Evolutionary conservation across 495 filamentous ascomycete species (phyloP).

Genomic region (Penicillium angulare): DNA sequence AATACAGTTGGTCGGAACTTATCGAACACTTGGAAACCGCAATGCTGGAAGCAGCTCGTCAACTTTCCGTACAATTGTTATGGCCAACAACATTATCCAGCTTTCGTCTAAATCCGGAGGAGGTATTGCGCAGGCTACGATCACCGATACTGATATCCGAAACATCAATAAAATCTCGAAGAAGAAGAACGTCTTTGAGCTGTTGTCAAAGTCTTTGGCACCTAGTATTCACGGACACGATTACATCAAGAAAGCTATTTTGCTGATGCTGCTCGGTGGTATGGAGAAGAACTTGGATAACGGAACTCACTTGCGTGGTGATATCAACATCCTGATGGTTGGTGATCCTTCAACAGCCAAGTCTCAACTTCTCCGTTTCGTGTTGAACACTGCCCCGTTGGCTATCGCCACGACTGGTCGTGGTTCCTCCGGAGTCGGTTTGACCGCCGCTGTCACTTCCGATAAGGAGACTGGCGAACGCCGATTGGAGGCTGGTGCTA

Average conservation of each 20-base stretch:
- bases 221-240: slow-evolving; percentile 97
- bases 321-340: slow-evolving; percentile 99
- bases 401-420: slow-evolving; percentile 97
- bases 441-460: slow-evolving; percentile 92
- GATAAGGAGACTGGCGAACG: slow-evolving; percentile 98
- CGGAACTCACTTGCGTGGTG: slow-evolving; percentile 94
- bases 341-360: slow-evolving; percentile 98
- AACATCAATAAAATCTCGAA: slow-evolving; percentile 98
- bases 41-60: slow-evolving; percentile 84
- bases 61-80: slow-evolving; percentile 86
- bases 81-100: slow-evolving; percentile 94
- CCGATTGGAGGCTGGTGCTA: slow-evolving; percentile 92
- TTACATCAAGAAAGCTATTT: slow-evolving; percentile 96
- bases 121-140: slow-evolving; percentile 84
- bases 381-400: slow-evolving; percentile 93
- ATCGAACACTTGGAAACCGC: slow-evolving; percentile 88
- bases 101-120: slow-evolving; percentile 95
- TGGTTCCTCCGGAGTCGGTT: slow-evolving; percentile 96
- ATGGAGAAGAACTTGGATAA: slow-evolving; percentile 99
- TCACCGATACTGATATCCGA: slow-evolving; percentile 96
- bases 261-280: slow-evolving; percentile 95
- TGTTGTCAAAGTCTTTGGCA: slow-evolving; percentile 94
- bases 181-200: slow-evolving; percentile 89
- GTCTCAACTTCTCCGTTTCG: slow-evolving; percentile 95
- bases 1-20: slow-evolving; percentile 94